Base-by-base conservation (phyloP, 495 filamentous ascomycete species). In the Podospora anserina region DNA sequence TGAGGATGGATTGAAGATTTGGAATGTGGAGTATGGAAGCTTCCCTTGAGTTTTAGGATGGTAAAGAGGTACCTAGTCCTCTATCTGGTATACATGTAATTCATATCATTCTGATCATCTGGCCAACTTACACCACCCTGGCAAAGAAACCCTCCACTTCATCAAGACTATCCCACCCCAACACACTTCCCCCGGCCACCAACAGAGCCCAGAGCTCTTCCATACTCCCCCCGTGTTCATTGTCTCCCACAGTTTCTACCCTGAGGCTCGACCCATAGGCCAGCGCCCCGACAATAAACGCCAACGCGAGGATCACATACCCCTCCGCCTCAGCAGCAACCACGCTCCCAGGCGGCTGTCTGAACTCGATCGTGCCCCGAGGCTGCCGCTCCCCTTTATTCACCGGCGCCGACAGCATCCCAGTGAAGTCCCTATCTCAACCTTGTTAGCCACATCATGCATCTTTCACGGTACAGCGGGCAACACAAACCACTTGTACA, bases 401-500 rank as follows among this genome's bases (percentile, higher is more conserved):
- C 18, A 30, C 1, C 7, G 66, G 16, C 7, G 30, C 7, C 30
- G 30, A 32, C 62, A 76, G 11, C 72, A 75, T 72, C 13, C 74
- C 72, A 4, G 72, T 66, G 54, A 56, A 56, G 54, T 56, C 54
- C 54, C 54, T 56, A 20, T 56, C 4, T 15, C 15, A 56, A 18
- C 54, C 15, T 6, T 13, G 19, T 32, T 7, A 32, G 30, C 7
- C 30, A 5, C 30, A 32, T 32, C 30, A 32, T 32, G 7, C 30
- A 7, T 32, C 30, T 32, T 7, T 32, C 30, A 32, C 7, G 4
- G 7, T 7, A 4, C 30, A 7, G 30, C 30, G 0, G 30, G 15
- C 19, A 56, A 56, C 18, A 75, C 72, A 54, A 76, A 69, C 76
- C 76, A 78, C 71, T 75, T 78, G 68, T 74, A 78, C 63, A 72